A percentile compares a stretch with the other conserved stretches of the same genome.
phyloP scores from a whole-genome alignment of 1,284 basidiomycete species.

The Laetiporus sulphureus region DNA sequence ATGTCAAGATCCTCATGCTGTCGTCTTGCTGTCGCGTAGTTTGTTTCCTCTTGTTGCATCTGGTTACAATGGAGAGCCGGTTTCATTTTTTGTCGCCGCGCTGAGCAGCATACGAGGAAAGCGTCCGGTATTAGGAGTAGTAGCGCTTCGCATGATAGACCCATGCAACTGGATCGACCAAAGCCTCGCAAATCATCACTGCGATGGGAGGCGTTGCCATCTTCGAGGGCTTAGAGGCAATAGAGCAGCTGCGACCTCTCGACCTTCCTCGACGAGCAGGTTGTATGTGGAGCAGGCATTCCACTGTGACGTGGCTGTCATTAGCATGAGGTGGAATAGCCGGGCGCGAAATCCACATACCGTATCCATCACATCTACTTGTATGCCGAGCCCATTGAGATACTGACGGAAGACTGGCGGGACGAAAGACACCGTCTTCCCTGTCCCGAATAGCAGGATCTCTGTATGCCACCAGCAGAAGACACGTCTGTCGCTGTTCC shows the following conservation, averaged over 20 bases:
- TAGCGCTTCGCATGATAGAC: neutral
- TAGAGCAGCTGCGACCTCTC: conserved; percentile 85
- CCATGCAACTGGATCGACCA: neutral
- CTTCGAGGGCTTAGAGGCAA: conserved; percentile 52
- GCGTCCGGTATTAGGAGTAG: no score
- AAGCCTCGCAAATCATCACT: neutral
- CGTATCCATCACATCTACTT: conserved; percentile 92
- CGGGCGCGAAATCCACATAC: no score
- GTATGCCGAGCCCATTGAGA: conserved; percentile 76
- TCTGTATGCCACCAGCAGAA: conserved; percentile 42
- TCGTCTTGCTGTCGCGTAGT: neutral
- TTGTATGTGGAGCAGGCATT: conserved; percentile 96
- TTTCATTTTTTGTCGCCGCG: no score
- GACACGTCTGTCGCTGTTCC: neutral
- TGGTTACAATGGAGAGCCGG: no score
- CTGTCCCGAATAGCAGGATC: conserved; percentile 87
- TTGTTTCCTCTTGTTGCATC: neutral
- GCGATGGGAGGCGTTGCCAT: conserved; percentile 30
- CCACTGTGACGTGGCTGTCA: conserved; percentile 41
- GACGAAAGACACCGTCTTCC: conserved; percentile 62
- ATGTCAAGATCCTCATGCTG: neutral
- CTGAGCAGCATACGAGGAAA: no score
- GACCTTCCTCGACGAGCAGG: conserved; percentile 85
- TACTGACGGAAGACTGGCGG: conserved; percentile 66
- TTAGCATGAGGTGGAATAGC: no score